Evolutionary conservation across 169 alveolate genomes (phyloP).

Genomic region (Eimeria zaria): DNA sequence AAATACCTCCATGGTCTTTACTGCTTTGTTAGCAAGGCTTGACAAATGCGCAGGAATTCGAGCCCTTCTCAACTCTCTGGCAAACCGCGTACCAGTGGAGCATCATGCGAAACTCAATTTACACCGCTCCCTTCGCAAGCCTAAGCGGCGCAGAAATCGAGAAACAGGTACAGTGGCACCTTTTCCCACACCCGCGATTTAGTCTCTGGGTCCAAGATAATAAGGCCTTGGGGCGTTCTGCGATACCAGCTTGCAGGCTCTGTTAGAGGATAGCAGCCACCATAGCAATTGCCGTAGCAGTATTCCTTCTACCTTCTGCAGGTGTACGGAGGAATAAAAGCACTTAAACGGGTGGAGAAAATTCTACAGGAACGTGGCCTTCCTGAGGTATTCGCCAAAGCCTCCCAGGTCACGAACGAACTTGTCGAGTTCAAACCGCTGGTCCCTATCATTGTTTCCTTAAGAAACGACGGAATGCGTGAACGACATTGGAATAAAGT

Average conservation of each 20-base stretch:
- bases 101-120: constrained; percentile 91
- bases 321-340: constrained; percentile 58
- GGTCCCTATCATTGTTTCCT: constrained; percentile 95
- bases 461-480: constrained; percentile 96
- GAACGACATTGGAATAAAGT: constrained; percentile 96
- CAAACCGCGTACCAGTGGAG: constrained; percentile 94
- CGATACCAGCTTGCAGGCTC: background rate
- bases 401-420: constrained; percentile 90
- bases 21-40: background rate
- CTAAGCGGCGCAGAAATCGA: constrained; percentile 91
- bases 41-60: constrained; percentile 92
- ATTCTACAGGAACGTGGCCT: constrained; percentile 83
- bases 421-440: constrained; percentile 94
- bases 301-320: background rate
- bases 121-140: constrained; percentile 92
- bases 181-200: background rate
- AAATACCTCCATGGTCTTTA: background rate
- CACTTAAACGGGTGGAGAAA: constrained; percentile 62
- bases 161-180: constrained; percentile 31
- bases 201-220: background rate
- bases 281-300: background rate
- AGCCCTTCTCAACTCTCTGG: constrained; percentile 96
- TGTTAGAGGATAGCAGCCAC: background rate
- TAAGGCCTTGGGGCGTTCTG: no score
- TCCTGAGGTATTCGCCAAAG: constrained; percentile 86